Conservation (phyloP, 2,329 filamentous ascomycete species). For the Dactylellina drechsleri region DNA sequence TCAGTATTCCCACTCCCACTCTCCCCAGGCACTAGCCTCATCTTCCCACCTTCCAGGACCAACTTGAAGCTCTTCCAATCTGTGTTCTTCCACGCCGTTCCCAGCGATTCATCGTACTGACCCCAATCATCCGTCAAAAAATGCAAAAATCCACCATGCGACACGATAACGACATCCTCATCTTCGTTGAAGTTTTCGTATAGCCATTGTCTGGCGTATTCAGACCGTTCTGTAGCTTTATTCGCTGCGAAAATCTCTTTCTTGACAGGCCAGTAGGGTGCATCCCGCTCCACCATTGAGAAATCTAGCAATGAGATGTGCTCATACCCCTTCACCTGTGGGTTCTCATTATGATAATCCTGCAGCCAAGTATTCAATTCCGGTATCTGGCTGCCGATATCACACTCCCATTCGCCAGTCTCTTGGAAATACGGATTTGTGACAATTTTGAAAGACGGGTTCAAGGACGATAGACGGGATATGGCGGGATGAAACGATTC, state of each 20-base stretch:
- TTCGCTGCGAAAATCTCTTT: slow-evolving; percentile 14
- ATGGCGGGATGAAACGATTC: slow-evolving; percentile 58
- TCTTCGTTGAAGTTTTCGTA: slow-evolving; percentile 12
- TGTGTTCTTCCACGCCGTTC: slow-evolving; percentile 57
- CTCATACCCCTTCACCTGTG: slow-evolving; percentile 1
- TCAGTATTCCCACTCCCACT: slow-evolving; percentile 23
- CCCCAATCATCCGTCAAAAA: slow-evolving; percentile 57
- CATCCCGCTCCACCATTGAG: slow-evolving; percentile 3
- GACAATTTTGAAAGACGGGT: slow-evolving; percentile 57
- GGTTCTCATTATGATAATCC: neutral
- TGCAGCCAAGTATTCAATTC: slow-evolving; percentile 3
- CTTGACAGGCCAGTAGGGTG: slow-evolving; percentile 33
- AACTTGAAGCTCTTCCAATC: slow-evolving; percentile 57
- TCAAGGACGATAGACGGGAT: slow-evolving; percentile 47
- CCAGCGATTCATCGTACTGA: slow-evolving; percentile 25
- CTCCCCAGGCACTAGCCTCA: slow-evolving; percentile 53
- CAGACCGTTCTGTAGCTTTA: slow-evolving; percentile 9
- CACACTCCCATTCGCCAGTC: slow-evolving; percentile 59
- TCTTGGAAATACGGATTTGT: slow-evolving; percentile 60
- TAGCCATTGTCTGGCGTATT: slow-evolving; percentile 18
- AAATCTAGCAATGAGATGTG: slow-evolving; percentile 18
- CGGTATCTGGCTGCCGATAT: slow-evolving; percentile 59
- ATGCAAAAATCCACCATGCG: slow-evolving; percentile 55
- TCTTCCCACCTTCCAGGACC: slow-evolving; percentile 12
- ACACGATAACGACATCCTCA: slow-evolving; percentile 32